Conservation (phyloP, 176 grass and related monocot genomes). For the Bolboschoenus planiculmis region DNA sequence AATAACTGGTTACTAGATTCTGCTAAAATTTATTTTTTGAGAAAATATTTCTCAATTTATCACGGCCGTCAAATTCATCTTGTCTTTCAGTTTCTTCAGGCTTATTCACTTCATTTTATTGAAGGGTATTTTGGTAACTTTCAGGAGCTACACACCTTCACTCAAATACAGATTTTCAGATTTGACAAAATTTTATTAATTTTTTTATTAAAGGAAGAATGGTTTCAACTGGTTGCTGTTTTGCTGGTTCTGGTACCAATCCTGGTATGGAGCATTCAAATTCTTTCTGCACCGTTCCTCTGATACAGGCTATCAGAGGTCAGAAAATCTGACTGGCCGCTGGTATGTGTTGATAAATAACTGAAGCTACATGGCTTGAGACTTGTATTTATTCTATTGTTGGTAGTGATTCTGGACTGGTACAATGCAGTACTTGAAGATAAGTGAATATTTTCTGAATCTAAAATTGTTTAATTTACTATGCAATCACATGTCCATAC, state of each 20-base stretch:
- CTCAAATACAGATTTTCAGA: not conserved
- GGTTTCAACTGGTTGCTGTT: not conserved
- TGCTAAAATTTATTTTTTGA: not conserved
- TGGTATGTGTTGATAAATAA: not conserved
- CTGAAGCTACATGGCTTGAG: not conserved
- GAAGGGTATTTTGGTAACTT: not conserved
- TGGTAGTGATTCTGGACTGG: not conserved
- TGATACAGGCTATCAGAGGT: not conserved
- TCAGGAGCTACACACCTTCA: not conserved
- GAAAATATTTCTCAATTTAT: not conserved
- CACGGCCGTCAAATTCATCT: too few species aligned
- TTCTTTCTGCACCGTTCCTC: not conserved
- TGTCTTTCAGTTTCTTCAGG: not conserved
- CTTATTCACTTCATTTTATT: not conserved
- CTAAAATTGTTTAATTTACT: not conserved
- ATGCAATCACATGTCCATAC: not conserved
- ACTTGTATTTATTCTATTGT: not conserved
- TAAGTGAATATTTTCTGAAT: not conserved
- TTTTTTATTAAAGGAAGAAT: not conserved
- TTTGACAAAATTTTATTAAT: not conserved
- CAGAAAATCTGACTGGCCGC: not conserved
- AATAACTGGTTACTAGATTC: not conserved
- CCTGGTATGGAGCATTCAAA: not conserved
- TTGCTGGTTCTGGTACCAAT: not conserved
- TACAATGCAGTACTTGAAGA: not conserved